phyloP scores from a whole-genome alignment of 306 rosid genomes.

The Dryas octopetala region DNA sequence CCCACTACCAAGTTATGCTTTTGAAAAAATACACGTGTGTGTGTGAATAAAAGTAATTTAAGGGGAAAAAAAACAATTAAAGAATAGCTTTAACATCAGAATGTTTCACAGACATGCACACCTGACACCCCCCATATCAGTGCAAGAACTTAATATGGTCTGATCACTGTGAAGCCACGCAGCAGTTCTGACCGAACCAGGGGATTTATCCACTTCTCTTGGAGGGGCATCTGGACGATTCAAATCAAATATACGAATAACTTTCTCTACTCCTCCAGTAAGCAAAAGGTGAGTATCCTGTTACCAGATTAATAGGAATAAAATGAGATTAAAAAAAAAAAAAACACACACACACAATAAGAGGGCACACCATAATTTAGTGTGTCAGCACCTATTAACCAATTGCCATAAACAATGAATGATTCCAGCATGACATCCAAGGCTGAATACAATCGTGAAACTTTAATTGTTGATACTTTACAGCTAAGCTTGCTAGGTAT shows the following conservation, averaged over 20 bases:
- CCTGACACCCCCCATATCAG: slow-evolving; percentile 98
- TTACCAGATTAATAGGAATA: slow-evolving; percentile 25
- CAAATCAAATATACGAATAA: slow-evolving; percentile 87
- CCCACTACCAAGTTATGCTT: slow-evolving; percentile 15
- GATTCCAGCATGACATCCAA: not conserved
- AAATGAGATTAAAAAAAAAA: slow-evolving; percentile 12
- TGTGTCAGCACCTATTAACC: not conserved
- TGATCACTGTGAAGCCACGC: slow-evolving; percentile 98
- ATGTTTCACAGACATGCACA: slow-evolving; percentile 15
- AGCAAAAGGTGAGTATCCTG: slow-evolving; percentile 89
- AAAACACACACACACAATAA: not conserved
- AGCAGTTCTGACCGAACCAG: slow-evolving; percentile 93
- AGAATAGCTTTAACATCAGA: not conserved
- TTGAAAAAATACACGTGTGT: not conserved
- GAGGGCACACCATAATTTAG: not conserved
- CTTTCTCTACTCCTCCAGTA: slow-evolving; percentile 92
- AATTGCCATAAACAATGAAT: slow-evolving; percentile 9
- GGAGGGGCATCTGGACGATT: slow-evolving; percentile 95
- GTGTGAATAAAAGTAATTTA: not conserved
- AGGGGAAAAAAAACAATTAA: not conserved
- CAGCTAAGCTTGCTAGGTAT: not conserved
- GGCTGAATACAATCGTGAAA: not conserved
- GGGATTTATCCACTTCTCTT: slow-evolving; percentile 90
- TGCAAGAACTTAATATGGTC: slow-evolving; percentile 93
- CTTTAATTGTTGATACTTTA: not conserved